Conservation (phyloP, 805 yeast genomes). For the Myxozyma nipponensis region DNA sequence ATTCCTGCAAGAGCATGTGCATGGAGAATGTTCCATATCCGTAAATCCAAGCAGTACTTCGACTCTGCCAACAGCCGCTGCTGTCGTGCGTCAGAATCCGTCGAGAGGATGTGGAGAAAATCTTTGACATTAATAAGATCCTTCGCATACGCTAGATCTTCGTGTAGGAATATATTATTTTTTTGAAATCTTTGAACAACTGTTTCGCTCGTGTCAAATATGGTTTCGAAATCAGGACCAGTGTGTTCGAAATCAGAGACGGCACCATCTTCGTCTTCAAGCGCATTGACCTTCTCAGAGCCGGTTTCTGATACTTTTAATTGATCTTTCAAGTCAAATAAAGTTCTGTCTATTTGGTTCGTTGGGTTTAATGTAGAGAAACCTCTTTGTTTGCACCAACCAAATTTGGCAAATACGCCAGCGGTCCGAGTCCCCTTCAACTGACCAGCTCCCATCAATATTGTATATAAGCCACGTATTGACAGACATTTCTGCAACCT, state of each 20-base stretch:
- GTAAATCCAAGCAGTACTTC: conserved; percentile 11
- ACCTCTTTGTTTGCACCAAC: too few relatives aligned
- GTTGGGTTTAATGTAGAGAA: too few relatives aligned
- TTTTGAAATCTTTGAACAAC: conserved; percentile 1
- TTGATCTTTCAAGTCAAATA: neutral
- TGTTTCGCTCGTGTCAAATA: conserved; percentile 1
- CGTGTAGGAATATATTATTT: conserved; percentile 10
- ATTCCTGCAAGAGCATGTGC: conserved; percentile 6
- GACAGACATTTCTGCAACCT: too few relatives aligned
- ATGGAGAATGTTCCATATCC: conserved; percentile 13
- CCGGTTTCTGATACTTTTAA: neutral
- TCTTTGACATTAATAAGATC: conserved; percentile 1
- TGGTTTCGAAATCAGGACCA: neutral
- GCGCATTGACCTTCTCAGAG: neutral
- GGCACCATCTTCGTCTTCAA: neutral
- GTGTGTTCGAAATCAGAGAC: neutral
- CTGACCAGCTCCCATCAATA: too few relatives aligned
- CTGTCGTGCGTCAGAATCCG: conserved; percentile 9
- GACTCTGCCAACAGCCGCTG: conserved; percentile 1
- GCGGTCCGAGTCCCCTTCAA: too few relatives aligned
- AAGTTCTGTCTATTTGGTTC: neutral
- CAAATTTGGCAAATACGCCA: too few relatives aligned
- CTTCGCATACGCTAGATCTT: conserved; percentile 2
- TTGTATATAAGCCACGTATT: too few relatives aligned
- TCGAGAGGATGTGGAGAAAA: conserved; percentile 1